Evolutionary conservation across 2,329 filamentous ascomycete genomes (phyloP).

Genomic region (Lasiodiplodia gonubiensis): DNA sequence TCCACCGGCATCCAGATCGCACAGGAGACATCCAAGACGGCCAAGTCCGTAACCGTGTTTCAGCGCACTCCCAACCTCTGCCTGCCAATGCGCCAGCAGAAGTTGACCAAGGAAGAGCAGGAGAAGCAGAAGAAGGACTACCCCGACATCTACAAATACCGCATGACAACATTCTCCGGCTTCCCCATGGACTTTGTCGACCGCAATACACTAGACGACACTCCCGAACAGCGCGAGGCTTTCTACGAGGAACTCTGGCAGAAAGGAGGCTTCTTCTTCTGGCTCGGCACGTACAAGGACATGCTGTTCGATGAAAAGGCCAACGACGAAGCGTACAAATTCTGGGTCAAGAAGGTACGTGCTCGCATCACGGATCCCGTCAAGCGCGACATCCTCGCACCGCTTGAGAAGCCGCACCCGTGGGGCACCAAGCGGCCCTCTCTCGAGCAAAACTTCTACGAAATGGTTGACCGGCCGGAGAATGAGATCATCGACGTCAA

Average conservation of each 20-base stretch:
- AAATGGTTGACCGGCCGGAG: slow-evolving; percentile 51
- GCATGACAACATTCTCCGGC: slow-evolving; percentile 56
- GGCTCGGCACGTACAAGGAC: slow-evolving; percentile 51
- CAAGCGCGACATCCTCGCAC: slow-evolving; percentile 55
- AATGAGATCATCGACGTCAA: slow-evolving; percentile 52
- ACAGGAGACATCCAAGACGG: slow-evolving; percentile 64
- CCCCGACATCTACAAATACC: slow-evolving; percentile 57
- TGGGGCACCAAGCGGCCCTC: slow-evolving; percentile 56
- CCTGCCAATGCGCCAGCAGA: slow-evolving; percentile 63
- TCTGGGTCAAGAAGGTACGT: slow-evolving; percentile 54
- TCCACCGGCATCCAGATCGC: slow-evolving; percentile 69
- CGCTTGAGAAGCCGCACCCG: slow-evolving; percentile 50
- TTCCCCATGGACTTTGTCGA: slow-evolving; percentile 64
- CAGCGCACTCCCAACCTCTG: slow-evolving; percentile 71
- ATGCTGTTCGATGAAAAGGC: slow-evolving; percentile 49
- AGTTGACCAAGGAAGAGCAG: slow-evolving; percentile 59
- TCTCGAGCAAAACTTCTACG: slow-evolving; percentile 56
- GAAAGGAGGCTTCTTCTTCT: slow-evolving; percentile 49
- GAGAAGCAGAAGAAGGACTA: slow-evolving; percentile 50
- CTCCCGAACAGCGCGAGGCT: slow-evolving; percentile 49
- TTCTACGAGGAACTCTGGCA: slow-evolving; percentile 52
- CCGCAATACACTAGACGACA: slow-evolving; percentile 59
- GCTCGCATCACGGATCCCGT: slow-evolving; percentile 50
- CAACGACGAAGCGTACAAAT: slow-evolving; percentile 54
- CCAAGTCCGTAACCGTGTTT: slow-evolving; percentile 62